Conservation (phyloP, 192 early-diverging fungal genomes). For the Pilobolus umbonatus region DNA sequence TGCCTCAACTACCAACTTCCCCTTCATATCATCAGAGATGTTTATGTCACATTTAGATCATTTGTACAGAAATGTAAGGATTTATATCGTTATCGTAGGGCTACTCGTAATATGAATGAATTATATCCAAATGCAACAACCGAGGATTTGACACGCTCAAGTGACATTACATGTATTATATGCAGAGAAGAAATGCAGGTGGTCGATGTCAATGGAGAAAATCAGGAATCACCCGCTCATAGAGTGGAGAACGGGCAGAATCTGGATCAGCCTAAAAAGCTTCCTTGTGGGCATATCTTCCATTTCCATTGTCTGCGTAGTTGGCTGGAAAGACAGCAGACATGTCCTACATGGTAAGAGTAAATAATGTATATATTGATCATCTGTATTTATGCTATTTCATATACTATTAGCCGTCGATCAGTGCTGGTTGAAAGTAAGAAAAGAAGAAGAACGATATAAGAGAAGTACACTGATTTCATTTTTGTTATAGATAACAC, state of each 20-base stretch:
- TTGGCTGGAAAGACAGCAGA: slow-evolving; percentile 97
- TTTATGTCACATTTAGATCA: slow-evolving; percentile 91
- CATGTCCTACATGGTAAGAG: slow-evolving; percentile 89
- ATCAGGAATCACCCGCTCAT: slow-evolving; percentile 23
- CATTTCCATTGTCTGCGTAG: slow-evolving; percentile 94
- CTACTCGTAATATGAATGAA: slow-evolving; percentile 94
- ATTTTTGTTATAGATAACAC: background rate
- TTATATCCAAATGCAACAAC: slow-evolving; percentile 90
- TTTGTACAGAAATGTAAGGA: slow-evolving; percentile 88
- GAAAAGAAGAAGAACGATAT: background rate
- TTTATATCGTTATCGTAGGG: slow-evolving; percentile 86
- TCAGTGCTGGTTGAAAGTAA: slow-evolving; percentile 37
- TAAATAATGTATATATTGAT: slow-evolving; percentile 27
- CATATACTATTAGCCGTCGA: slow-evolving; percentile 46
- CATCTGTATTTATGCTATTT: background rate
- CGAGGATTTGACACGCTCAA: slow-evolving; percentile 67
- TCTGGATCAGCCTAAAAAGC: slow-evolving; percentile 80
- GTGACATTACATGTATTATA: slow-evolving; percentile 89
- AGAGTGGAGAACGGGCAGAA: slow-evolving; percentile 19
- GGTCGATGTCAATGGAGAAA: background rate
- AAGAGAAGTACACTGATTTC: background rate
- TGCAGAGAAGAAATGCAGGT: slow-evolving; percentile 93
- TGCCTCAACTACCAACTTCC: slow-evolving; percentile 82
- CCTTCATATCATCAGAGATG: slow-evolving; percentile 92
- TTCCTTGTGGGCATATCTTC: slow-evolving; percentile 96